Conservation (phyloP, 768 basidiomycete species). For the Tricholoma sp. region DNA sequence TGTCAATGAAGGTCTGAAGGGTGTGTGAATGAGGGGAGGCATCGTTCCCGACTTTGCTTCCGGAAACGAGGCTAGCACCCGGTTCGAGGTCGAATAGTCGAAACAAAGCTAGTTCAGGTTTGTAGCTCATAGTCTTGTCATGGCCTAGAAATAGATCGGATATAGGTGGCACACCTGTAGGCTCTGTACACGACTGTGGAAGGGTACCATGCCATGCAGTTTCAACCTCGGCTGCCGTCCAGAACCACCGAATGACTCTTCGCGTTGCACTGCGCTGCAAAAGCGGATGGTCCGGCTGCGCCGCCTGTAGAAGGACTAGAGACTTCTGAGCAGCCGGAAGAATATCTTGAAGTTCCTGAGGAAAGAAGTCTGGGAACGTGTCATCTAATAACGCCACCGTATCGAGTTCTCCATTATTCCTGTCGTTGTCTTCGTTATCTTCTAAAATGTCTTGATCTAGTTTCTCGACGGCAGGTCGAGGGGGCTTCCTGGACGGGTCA, state of each 20-base stretch:
- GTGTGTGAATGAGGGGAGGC: slow-evolving; percentile 5
- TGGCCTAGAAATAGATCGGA: not conserved
- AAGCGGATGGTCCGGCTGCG: slow-evolving; percentile 59
- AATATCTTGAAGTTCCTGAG: slow-evolving; percentile 40
- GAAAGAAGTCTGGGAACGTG: slow-evolving; percentile 62
- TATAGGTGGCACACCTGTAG: not conserved
- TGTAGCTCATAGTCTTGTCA: slow-evolving; percentile 12
- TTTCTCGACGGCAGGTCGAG: slow-evolving; percentile 20
- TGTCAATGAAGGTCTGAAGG: slow-evolving; percentile 45
- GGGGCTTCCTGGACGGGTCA: slow-evolving; percentile 21
- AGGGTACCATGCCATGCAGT: slow-evolving; percentile 36
- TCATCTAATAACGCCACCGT: slow-evolving; percentile 31
- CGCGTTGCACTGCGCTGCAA: slow-evolving; percentile 27
- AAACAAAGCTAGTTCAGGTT: slow-evolving; percentile 42
- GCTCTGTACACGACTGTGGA: not conserved
- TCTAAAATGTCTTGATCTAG: slow-evolving; percentile 28
- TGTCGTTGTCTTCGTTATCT: slow-evolving; percentile 34
- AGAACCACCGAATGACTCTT: slow-evolving; percentile 51
- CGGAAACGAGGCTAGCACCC: slow-evolving; percentile 30
- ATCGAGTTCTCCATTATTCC: slow-evolving; percentile 36
- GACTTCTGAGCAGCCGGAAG: slow-evolving; percentile 68
- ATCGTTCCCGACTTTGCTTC: slow-evolving; percentile 5
- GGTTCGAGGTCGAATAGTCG: slow-evolving; percentile 65
- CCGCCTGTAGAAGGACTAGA: slow-evolving; percentile 55
- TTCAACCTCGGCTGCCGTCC: slow-evolving; percentile 51